Conservation (phyloP, 306 rosid species). For the Ziziphus jujuba region DNA sequence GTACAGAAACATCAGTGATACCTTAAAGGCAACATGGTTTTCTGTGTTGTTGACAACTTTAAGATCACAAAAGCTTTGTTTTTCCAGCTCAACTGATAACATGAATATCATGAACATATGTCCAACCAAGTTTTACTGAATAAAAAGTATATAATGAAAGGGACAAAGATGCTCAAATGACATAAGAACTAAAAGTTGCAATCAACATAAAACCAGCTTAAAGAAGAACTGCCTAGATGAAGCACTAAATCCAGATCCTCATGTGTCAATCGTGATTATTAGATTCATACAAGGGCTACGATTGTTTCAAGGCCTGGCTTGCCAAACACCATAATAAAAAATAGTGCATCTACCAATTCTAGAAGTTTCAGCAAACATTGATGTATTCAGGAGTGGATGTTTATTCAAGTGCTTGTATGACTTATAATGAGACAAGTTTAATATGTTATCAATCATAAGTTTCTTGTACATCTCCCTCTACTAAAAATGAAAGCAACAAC, state of each 20-base stretch:
- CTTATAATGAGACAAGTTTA: no score
- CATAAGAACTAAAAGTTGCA: neutral
- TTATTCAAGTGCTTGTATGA: neutral
- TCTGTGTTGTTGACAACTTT: conserved; percentile 74
- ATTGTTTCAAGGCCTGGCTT: neutral
- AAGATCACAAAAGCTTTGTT: conserved; percentile 85
- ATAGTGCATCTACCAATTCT: neutral
- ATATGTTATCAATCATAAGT: no score
- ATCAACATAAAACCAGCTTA: neutral
- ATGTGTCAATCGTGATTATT: neutral
- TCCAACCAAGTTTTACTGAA: conserved; percentile 12
- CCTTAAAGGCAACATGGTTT: conserved; percentile 90
- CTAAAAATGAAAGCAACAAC: no score
- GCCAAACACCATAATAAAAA: neutral
- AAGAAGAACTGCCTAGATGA: neutral
- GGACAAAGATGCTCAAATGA: neutral
- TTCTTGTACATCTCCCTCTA: no score
- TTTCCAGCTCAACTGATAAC: conserved; percentile 82
- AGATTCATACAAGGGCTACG: neutral
- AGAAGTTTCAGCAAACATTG: neutral
- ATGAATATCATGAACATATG: conserved; percentile 27
- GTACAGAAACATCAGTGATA: conserved; percentile 20
- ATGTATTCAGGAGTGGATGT: neutral
- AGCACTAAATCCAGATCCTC: neutral
- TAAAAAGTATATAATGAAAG: neutral